phyloP scores from a whole-genome alignment of 2,329 filamentous ascomycete genomes.

The Aureobasidium leucospermi region DNA sequence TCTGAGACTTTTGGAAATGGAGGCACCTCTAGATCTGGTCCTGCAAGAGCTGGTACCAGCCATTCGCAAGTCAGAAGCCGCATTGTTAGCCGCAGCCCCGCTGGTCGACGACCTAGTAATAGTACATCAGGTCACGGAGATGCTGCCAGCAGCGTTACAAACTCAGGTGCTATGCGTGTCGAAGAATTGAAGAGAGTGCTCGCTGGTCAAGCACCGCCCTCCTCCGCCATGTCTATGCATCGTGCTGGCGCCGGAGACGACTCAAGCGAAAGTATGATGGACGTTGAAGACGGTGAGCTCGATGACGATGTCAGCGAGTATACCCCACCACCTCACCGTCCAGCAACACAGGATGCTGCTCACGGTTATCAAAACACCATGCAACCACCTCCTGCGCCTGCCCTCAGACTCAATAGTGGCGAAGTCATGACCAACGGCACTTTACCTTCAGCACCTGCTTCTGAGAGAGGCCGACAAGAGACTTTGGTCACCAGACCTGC shows the following conservation, averaged over 20 bases:
- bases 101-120: constrained; percentile 34
- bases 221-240: background rate
- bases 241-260: constrained; percentile 40
- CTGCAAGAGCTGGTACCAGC: constrained; percentile 1
- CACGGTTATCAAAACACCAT: background rate
- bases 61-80: constrained; percentile 6
- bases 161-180: constrained; percentile 36
- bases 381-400: background rate
- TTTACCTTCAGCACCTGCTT: background rate
- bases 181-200: constrained; percentile 42
- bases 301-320: constrained; percentile 5
- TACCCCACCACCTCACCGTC: background rate
- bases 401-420: constrained; percentile 10
- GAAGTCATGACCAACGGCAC: constrained; percentile 4
- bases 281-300: constrained; percentile 18
- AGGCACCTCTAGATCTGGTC: background rate
- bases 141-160: constrained; percentile 35
- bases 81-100: background rate
- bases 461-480: constrained; percentile 1
- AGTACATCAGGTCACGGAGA: constrained; percentile 12
- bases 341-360: background rate
- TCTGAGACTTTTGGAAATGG: background rate
- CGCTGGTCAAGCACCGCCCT: constrained; percentile 26
- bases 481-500: background rate
- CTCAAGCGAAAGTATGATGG: constrained; percentile 59